Conservation (phyloP, 352 stramenopile genomes). For the Phytophthora sojae region DNA sequence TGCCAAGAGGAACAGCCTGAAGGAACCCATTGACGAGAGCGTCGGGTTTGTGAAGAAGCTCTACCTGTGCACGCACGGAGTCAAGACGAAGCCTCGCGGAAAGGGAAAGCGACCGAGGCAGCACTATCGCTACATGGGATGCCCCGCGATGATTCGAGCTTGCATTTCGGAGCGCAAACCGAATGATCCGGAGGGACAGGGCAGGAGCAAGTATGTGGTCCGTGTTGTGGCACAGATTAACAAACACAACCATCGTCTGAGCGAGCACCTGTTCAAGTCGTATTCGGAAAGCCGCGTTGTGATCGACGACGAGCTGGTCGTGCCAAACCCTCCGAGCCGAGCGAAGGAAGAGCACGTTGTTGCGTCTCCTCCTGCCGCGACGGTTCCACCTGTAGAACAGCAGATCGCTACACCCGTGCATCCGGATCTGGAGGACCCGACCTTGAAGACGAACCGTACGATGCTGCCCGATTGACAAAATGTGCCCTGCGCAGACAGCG, state of each 20-base stretch:
- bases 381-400: conserved; percentile 43
- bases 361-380: conserved; percentile 11
- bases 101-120: conserved; percentile 84
- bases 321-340: conserved; percentile 49
- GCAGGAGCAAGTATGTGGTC: conserved; percentile 85
- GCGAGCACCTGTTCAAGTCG: conserved; percentile 88
- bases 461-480: background rate
- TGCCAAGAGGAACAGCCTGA: conserved; percentile 85
- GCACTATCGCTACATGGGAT: conserved; percentile 88
- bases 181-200: conserved; percentile 44
- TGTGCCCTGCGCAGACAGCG: background rate
- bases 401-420: conserved; percentile 36
- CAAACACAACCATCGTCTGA: conserved; percentile 86
- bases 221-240: conserved; percentile 88
- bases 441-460: conserved; percentile 62
- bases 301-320: conserved; percentile 82
- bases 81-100: conserved; percentile 85
- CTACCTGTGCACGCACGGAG: conserved; percentile 84
- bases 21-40: conserved; percentile 87
- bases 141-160: conserved; percentile 83
- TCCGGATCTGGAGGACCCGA: conserved; percentile 60
- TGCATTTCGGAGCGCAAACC: conserved; percentile 84
- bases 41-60: conserved; percentile 89
- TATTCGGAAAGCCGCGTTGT: conserved; percentile 88
- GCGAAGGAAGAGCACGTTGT: conserved; percentile 56